Percentiles rank a stretch among this genome's conserved stretches.
Evolutionary conservation across 495 filamentous ascomycete genomes (phyloP).

Genomic region (Xanthoparmelia taractica): DNA sequence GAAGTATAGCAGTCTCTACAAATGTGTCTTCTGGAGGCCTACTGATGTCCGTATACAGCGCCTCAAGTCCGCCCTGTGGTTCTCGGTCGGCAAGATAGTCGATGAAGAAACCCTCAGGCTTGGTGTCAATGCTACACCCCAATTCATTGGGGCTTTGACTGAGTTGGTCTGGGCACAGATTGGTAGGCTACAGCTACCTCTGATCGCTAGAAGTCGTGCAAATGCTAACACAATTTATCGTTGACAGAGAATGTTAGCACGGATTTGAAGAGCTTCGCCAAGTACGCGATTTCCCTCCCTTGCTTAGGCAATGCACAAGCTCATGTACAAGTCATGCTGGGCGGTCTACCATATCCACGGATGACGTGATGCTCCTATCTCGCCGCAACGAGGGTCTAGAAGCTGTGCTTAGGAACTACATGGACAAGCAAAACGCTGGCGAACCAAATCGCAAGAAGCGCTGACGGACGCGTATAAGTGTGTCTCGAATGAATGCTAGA

Average conservation of each 20-base stretch:
- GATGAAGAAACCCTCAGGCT: constrained; percentile 73
- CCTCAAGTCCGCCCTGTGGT: constrained; percentile 92
- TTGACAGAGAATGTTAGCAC: constrained; percentile 59
- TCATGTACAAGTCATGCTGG: constrained; percentile 59
- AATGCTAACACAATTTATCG: constrained; percentile 12
- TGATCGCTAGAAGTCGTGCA: not conserved
- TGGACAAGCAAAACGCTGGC: constrained; percentile 46
- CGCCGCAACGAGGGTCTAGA: constrained; percentile 79
- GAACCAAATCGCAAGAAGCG: constrained; percentile 9
- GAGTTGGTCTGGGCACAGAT: constrained; percentile 90
- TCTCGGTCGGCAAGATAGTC: constrained; percentile 77
- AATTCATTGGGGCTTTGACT: constrained; percentile 88
- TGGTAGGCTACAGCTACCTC: constrained; percentile 40
- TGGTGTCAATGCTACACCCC: constrained; percentile 80
- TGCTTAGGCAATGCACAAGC: too few species aligned
- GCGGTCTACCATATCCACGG: constrained; percentile 67
- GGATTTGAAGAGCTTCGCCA: constrained; percentile 76
- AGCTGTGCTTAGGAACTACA: constrained; percentile 57
- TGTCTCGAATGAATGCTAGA: not conserved
- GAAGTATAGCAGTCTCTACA: constrained; percentile 28
- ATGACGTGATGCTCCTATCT: constrained; percentile 81
- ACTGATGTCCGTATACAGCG: constrained; percentile 43
- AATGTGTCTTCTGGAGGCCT: not conserved
- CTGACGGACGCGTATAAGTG: not conserved
- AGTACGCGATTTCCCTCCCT: constrained; percentile 30